These are phyloP conservation scores for Tolypocladium album DNA, from an alignment of 2,329 filamentous ascomycete species.

Conservation along the genomic window DNA sequence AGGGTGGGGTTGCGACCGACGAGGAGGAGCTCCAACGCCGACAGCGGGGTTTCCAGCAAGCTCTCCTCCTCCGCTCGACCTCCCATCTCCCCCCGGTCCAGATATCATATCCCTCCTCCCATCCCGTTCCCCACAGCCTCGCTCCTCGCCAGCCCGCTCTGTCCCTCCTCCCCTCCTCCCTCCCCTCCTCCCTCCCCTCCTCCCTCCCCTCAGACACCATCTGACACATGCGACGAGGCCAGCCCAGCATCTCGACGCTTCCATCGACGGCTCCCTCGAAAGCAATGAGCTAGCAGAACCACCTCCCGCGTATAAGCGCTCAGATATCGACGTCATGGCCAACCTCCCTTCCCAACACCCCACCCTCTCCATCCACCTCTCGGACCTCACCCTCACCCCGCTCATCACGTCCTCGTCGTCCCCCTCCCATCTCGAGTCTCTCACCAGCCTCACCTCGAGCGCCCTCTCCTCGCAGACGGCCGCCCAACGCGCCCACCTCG, in stretches of 20 bases:
- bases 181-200: not conserved
- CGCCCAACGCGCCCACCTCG: conserved; percentile 40
- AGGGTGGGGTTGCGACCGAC: not conserved
- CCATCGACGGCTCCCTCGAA: not conserved
- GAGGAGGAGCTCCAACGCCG: not conserved
- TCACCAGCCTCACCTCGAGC: conserved; percentile 40
- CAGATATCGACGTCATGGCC: conserved; percentile 17
- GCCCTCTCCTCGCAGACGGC: conserved; percentile 43
- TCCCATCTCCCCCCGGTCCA: not conserved
- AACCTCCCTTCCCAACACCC: conserved; percentile 37
- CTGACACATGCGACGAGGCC: not conserved
- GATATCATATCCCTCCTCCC: not conserved
- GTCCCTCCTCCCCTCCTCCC: not conserved
- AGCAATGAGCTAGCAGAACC: not conserved
- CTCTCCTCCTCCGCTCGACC: not conserved
- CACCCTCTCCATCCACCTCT: conserved; percentile 42
- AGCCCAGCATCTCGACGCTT: not conserved
- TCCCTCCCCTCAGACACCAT: too few species aligned
- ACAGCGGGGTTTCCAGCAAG: not conserved
- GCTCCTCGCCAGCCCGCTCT: not conserved
- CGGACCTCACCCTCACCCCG: conserved; percentile 45
- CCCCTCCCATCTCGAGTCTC: conserved; percentile 33
- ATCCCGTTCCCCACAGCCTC: not conserved
- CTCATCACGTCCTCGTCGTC: conserved; percentile 43
- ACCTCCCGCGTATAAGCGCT: not conserved